phyloP scores from a whole-genome alignment of 2,329 filamentous ascomycete genomes.

The Penicillium sp. region DNA sequence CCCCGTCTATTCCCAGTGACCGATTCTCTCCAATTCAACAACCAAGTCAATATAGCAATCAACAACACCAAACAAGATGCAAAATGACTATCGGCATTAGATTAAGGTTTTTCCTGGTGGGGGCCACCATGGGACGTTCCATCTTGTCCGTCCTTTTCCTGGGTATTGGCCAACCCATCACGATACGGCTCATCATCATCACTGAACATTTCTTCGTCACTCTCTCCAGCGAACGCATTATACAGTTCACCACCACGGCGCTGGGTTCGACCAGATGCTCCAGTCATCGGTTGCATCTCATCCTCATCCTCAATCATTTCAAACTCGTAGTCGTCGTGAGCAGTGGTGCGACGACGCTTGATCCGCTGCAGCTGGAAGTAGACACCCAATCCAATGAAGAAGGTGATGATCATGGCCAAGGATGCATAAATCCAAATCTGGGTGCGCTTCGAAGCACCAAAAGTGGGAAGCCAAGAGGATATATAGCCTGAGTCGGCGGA shows the following conservation, averaged over 20 bases:
- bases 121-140: slow-evolving; percentile 12
- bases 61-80: slow-evolving; percentile 16
- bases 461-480: slow-evolving; percentile 84
- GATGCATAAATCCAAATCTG: slow-evolving; percentile 94
- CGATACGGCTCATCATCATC: slow-evolving; percentile 41
- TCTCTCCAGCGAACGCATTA: slow-evolving; percentile 93
- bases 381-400: slow-evolving; percentile 75
- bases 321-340: slow-evolving; percentile 86
- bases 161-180: slow-evolving; percentile 29
- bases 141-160: slow-evolving; percentile 22
- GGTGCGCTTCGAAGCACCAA: slow-evolving; percentile 81
- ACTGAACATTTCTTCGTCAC: slow-evolving; percentile 68
- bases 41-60: slow-evolving; percentile 17
- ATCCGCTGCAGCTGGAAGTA: slow-evolving; percentile 80
- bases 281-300: slow-evolving; percentile 43
- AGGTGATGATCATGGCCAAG: slow-evolving; percentile 76
- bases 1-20: slow-evolving; percentile 11
- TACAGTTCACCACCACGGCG: slow-evolving; percentile 84
- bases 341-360: slow-evolving; percentile 70
- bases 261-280: slow-evolving; percentile 53
- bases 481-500: slow-evolving; percentile 57
- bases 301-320: slow-evolving; percentile 87
- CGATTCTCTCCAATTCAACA: not conserved
- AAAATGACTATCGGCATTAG: slow-evolving; percentile 16
- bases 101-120: slow-evolving; percentile 19